Conservation (phyloP, 2,329 filamentous ascomycete species). For the Talaromyces sp. region DNA sequence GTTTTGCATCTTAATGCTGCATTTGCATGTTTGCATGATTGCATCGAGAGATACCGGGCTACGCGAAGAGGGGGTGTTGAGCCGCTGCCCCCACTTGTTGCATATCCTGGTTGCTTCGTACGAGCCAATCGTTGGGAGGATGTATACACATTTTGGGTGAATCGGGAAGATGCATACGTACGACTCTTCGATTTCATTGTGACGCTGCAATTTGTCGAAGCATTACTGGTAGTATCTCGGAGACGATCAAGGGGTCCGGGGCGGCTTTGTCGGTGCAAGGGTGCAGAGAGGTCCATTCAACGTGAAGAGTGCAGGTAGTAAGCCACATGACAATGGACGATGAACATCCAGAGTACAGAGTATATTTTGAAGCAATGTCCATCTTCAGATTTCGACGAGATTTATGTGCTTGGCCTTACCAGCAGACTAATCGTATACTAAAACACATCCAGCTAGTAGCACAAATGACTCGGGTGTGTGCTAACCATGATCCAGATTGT, state of each 20-base stretch:
- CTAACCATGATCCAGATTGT: not conserved
- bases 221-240: not conserved
- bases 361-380: not conserved
- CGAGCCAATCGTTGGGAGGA: not conserved
- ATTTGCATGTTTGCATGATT: not conserved
- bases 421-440: not conserved
- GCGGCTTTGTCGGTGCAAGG: not conserved
- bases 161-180: not conserved
- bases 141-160: not conserved
- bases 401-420: not conserved
- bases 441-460: constrained; percentile 1
- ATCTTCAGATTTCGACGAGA: not conserved
- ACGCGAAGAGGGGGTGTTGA: not conserved
- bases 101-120: not conserved
- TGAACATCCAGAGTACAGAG: no score
- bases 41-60: not conserved
- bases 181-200: not conserved
- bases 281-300: not conserved
- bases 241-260: not conserved
- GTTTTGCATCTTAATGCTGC: not conserved
- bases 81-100: constrained; percentile 1
- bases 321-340: no score
- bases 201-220: not conserved
- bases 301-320: not conserved
- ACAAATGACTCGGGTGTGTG: not conserved